These are phyloP conservation scores for Vachellia pachyceras DNA, from an alignment of 306 rosid genomes.

Conservation along the genomic window DNA sequence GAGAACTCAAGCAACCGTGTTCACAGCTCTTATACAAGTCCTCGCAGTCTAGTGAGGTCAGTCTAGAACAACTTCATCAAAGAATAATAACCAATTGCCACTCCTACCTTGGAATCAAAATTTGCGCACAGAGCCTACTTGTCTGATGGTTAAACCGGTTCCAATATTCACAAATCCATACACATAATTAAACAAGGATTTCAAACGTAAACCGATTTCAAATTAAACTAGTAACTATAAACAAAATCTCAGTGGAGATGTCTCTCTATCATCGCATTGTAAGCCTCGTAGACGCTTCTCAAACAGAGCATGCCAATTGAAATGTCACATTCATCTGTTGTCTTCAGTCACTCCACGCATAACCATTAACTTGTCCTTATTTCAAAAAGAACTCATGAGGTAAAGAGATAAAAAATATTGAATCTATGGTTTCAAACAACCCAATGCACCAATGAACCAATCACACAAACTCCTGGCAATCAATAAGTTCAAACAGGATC, in stretches of 20 bases:
- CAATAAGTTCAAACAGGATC: background rate
- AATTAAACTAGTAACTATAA: background rate
- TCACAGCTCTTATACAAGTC: background rate
- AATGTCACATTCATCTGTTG: background rate
- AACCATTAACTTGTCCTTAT: background rate
- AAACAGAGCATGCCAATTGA: background rate
- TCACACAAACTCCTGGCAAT: background rate
- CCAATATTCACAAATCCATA: background rate
- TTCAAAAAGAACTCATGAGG: background rate
- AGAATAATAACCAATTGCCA: background rate
- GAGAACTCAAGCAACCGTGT: background rate
- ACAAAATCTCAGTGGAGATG: background rate
- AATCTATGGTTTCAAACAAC: background rate
- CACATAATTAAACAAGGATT: background rate
- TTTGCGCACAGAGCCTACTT: background rate
- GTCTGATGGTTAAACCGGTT: background rate
- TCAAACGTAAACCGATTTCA: no score
- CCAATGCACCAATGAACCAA: background rate
- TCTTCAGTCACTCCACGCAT: constrained; percentile 1
- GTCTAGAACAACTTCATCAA: constrained; percentile 6
- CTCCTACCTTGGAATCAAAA: background rate
- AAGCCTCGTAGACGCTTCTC: background rate
- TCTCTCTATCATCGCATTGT: background rate
- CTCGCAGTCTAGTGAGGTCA: background rate
- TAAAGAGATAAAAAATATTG: background rate